Conservation (phyloP, 2,329 filamentous ascomycete species). For the Zymoseptoria tritici region DNA sequence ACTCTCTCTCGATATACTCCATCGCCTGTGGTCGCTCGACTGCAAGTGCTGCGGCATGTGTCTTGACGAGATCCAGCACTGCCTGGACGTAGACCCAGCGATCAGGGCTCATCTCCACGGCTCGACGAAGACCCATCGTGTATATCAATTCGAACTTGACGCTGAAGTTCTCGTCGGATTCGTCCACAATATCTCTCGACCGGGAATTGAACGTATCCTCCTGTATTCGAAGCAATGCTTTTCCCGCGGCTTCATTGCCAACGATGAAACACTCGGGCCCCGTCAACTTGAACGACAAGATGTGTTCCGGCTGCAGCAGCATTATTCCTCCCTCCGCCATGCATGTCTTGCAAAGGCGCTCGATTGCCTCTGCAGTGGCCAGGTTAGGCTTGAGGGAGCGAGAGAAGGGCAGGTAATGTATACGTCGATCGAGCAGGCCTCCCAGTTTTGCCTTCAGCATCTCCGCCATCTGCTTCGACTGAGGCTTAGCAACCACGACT, state of each 20-base stretch:
- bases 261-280: conserved; percentile 52
- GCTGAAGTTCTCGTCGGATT: conserved; percentile 43
- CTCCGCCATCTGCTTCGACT: conserved; percentile 52
- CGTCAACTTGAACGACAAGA: conserved; percentile 58
- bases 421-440: conserved; percentile 46
- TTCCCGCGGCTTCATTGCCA: conserved; percentile 34
- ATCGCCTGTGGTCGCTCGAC: neutral
- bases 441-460: conserved; percentile 49
- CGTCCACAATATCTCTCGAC: conserved; percentile 57
- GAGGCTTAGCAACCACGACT: conserved; percentile 49
- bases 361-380: conserved; percentile 28
- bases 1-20: conserved; percentile 6
- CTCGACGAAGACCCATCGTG: conserved; percentile 34
- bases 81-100: conserved; percentile 34
- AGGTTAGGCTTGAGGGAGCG: conserved; percentile 38
- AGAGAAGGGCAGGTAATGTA: conserved; percentile 53
- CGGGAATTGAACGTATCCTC: conserved; percentile 39
- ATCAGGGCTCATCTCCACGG: conserved; percentile 34
- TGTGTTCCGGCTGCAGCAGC: conserved; percentile 55
- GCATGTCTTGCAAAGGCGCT: conserved; percentile 37
- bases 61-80: conserved; percentile 28
- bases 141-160: conserved; percentile 39
- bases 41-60: conserved; percentile 1
- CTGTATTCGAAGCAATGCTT: conserved; percentile 46
- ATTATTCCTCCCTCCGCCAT: conserved; percentile 45